Conservation (phyloP, 768 basidiomycete species). For the Nidularia pulvinata region DNA sequence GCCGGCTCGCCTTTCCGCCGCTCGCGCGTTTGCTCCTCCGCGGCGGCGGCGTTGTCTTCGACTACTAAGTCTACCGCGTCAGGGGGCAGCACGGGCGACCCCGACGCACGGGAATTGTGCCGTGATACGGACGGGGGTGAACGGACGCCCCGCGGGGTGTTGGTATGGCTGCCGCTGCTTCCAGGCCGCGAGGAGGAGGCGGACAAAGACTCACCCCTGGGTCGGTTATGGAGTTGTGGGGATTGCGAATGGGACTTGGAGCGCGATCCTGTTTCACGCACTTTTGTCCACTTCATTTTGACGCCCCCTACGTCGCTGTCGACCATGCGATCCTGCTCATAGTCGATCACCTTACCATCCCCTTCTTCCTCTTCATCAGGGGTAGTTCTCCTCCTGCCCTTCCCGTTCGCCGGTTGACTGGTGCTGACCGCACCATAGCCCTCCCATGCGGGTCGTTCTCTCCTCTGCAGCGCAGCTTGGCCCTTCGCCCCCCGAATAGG, state of each 20-base stretch:
- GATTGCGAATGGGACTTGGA: conserved; percentile 18
- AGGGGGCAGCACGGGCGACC: conserved; percentile 39
- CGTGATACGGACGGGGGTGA: conserved; percentile 29
- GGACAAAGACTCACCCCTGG: conserved; percentile 1
- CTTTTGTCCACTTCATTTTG: conserved; percentile 44
- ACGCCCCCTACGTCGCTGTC: conserved; percentile 32
- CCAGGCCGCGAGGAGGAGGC: conserved; percentile 19
- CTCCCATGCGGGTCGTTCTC: conserved; percentile 41
- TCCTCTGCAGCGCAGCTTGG: conserved; percentile 33
- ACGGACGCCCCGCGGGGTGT: conserved; percentile 15
- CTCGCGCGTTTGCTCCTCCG: conserved; percentile 51
- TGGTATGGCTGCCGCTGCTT: conserved; percentile 17
- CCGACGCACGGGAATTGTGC: conserved; percentile 19
- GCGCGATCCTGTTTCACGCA: conserved; percentile 4
- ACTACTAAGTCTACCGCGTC: conserved; percentile 93
- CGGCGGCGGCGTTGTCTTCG: conserved; percentile 58
- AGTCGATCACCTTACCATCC: conserved; percentile 40
- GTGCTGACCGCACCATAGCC: conserved; percentile 59
- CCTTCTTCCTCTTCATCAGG: conserved; percentile 10
- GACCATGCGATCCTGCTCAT: conserved; percentile 37
- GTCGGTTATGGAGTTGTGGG: conserved; percentile 10
- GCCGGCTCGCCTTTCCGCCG: conserved; percentile 66
- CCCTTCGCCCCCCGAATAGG: conserved; percentile 49
- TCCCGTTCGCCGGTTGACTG: conserved; percentile 15
- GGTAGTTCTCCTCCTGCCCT: conserved; percentile 5